These are phyloP conservation scores for Phytopythium sindhum DNA, from an alignment of 352 stramenopile species.

Conservation along the genomic window DNA sequence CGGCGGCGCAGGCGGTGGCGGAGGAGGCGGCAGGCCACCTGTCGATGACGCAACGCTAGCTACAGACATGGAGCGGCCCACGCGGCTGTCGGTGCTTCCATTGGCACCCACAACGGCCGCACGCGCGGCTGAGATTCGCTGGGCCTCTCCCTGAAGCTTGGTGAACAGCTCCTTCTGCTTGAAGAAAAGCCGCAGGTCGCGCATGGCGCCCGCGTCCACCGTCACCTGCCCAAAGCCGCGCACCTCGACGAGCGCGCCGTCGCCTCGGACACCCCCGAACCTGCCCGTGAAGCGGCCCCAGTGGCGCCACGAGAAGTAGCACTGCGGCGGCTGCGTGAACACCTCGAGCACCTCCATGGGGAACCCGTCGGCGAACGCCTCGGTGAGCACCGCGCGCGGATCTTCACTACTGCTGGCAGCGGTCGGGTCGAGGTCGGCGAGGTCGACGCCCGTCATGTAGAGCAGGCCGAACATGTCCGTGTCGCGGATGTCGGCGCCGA, in stretches of 20 bases:
- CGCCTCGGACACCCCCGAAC: constrained; percentile 59
- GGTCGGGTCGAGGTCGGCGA: constrained; percentile 26
- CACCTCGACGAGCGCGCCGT: constrained; percentile 55
- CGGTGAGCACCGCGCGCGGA: constrained; percentile 43
- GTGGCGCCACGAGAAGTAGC: constrained; percentile 80
- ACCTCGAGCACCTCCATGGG: constrained; percentile 79
- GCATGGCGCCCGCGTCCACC: constrained; percentile 48
- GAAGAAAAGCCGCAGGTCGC: constrained; percentile 61
- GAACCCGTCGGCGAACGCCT: constrained; percentile 73
- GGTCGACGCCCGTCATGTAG: constrained; percentile 40
- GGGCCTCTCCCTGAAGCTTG: constrained; percentile 31
- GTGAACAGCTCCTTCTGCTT: constrained; percentile 59
- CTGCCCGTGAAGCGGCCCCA: constrained; percentile 72
- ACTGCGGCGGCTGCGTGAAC: constrained; percentile 70
- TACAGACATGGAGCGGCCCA: constrained; percentile 5
- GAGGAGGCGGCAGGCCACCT: not conserved
- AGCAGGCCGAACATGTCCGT: constrained; percentile 73
- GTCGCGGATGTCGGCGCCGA: constrained; percentile 36
- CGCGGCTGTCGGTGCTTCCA: constrained; percentile 6
- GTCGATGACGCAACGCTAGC: not conserved
- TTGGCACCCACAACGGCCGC: constrained; percentile 18
- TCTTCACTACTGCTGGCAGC: constrained; percentile 29
- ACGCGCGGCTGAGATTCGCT: constrained; percentile 14
- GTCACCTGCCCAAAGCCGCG: constrained; percentile 71
- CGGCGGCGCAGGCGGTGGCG: not conserved